Evolutionary conservation across 2,329 filamentous ascomycete genomes (phyloP), one percentile per base, ranked within the genome.

Genomic region (Rasamsonia emersonii): DNA sequence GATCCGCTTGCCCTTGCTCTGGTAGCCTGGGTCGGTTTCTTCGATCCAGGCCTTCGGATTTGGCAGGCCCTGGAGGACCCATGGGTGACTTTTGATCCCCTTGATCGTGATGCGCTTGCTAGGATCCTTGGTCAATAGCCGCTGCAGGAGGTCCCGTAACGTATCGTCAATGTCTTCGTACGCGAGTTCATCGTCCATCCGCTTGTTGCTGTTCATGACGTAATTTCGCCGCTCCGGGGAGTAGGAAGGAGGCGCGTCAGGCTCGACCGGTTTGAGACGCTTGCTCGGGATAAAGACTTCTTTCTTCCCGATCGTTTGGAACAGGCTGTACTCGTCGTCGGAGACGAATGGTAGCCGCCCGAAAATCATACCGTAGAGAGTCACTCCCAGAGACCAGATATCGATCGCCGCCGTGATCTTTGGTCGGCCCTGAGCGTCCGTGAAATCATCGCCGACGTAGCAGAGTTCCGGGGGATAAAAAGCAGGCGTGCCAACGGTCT

Each of bases 381-480:
- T 98, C 13, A 98, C 86, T 14, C 91, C 91, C 14, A 98, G 69
- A 8, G 91, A 94, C 91, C 91, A 98, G 10, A 98, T 80, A 51
- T 98, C 91, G 45, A 98, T 94, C 47, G 93, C 85, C 47, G 86
- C 85, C 4, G 86, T 94, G 24, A 98, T 79, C 62, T 71, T 89
- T 43, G 72, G 86, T 5, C 48, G 51, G 49, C 73, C 82, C 50
- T 71, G 77, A 46, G 61, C 57, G 48, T 59, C 50, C 28, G 61
- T 55, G 33, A 66, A 68, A 40, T 77, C 79, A 15, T 78, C 61
- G 40, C 91, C 86, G 2, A 85, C 93, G 54, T 88, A 91, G 62
- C 91, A 98, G 21, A 98, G 71, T 57, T 98, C 91, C 3, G 91
- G 91, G 2, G 91, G 91, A 53, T 95, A 98, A 61, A 98, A 98